Percentiles rank a stretch among this genome's conserved stretches.
These are phyloP conservation scores for Zymoseptoria pseudotritici DNA, from an alignment of 2,329 filamentous ascomycete genomes.

Conservation along the genomic window DNA sequence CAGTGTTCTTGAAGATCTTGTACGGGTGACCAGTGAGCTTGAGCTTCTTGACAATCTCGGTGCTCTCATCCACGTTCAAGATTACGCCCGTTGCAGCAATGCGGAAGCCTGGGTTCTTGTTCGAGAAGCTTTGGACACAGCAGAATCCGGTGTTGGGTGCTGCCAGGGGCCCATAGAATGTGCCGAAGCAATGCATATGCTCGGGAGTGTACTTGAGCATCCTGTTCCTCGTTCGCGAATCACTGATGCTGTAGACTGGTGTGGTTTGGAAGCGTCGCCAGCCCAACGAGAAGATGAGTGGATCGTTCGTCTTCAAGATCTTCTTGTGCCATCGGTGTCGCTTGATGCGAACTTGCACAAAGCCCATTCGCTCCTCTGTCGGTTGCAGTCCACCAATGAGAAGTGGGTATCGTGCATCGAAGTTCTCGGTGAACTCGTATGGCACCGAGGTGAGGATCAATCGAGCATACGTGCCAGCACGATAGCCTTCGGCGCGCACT, in stretches of 20 bases:
- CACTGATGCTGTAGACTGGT: slow-evolving; percentile 90
- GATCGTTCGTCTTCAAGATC: slow-evolving; percentile 96
- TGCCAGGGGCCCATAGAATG: slow-evolving; percentile 89
- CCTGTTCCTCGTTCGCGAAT: slow-evolving; percentile 84
- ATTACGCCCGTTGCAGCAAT: slow-evolving; percentile 93
- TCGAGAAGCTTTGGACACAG: slow-evolving; percentile 81
- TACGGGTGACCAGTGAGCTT: slow-evolving; percentile 89
- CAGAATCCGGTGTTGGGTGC: slow-evolving; percentile 95
- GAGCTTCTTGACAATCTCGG: slow-evolving; percentile 98
- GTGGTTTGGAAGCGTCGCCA: slow-evolving; percentile 92
- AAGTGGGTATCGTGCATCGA: slow-evolving; percentile 74
- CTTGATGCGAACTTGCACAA: slow-evolving; percentile 93
- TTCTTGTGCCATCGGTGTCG: slow-evolving; percentile 98
- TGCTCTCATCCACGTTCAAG: slow-evolving; percentile 86
- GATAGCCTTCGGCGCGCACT: slow-evolving; percentile 78
- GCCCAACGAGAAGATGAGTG: slow-evolving; percentile 90
- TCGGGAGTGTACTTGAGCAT: slow-evolving; percentile 99
- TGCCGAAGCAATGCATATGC: slow-evolving; percentile 98
- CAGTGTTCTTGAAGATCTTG: slow-evolving; percentile 99
- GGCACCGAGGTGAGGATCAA: slow-evolving; percentile 85
- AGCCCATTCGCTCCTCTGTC: slow-evolving; percentile 93
- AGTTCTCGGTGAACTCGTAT: slow-evolving; percentile 78
- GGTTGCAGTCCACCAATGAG: slow-evolving; percentile 86
- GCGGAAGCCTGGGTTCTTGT: slow-evolving; percentile 80
- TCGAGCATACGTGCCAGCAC: slow-evolving; percentile 86